Conservation (phyloP, 345 rosid species). For the Streptanthus diversifolius region DNA sequence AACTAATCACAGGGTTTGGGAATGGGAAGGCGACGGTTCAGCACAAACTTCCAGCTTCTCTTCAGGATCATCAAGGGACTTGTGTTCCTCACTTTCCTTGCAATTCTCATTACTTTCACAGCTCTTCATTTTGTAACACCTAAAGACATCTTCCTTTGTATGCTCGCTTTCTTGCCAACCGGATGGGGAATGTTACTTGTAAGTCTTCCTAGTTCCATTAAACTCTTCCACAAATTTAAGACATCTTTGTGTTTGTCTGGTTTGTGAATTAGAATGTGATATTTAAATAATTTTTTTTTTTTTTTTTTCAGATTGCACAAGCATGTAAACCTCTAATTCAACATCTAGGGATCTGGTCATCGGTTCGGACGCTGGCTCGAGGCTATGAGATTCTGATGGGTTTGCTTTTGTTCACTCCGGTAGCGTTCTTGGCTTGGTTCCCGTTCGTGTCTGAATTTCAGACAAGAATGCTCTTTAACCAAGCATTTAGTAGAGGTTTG, state of each 20-base stretch:
- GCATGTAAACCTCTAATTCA: conserved; percentile 65
- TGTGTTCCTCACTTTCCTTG: conserved; percentile 56
- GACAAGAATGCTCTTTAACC: conserved; percentile 88
- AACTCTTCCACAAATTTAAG: neutral
- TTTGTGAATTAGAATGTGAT: neutral
- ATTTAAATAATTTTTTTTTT: neutral
- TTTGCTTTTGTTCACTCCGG: conserved; percentile 70
- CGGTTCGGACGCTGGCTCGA: conserved; percentile 63
- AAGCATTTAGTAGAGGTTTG: conserved; percentile 91
- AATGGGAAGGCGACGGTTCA: conserved; percentile 59
- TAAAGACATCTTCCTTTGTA: conserved; percentile 59
- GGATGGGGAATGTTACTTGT: conserved; percentile 91
- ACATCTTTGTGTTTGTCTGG: neutral
- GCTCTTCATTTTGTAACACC: conserved; percentile 66
- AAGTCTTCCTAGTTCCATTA: conserved; percentile 25
- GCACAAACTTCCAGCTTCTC: conserved; percentile 71
- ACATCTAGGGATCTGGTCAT: conserved; percentile 64
- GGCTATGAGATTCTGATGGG: conserved; percentile 76
- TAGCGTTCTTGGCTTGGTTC: conserved; percentile 89
- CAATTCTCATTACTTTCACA: conserved; percentile 47
- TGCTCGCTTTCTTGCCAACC: conserved; percentile 92
- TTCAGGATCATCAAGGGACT: conserved; percentile 73
- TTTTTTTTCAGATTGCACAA: conserved; percentile 58
- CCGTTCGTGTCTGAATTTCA: conserved; percentile 89
- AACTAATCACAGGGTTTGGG: conserved; percentile 52